Evolutionary conservation across 345 rosid species (phyloP).

Genomic region (Cardamine occulta): DNA sequence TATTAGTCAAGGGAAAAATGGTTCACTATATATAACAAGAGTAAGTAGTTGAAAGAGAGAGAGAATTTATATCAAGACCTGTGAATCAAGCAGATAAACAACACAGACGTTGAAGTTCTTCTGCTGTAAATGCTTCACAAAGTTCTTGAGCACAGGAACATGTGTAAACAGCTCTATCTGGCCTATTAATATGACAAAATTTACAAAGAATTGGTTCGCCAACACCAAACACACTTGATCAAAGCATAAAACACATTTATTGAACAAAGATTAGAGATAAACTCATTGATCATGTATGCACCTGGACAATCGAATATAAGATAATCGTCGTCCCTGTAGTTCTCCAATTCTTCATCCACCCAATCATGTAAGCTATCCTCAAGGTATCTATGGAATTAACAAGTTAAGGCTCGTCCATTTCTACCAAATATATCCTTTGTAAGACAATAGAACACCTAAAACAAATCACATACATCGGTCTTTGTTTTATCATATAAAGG

Average conservation of each 20-base stretch:
- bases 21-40: neutral
- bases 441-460: neutral
- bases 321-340: slow-evolving; percentile 86
- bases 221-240: neutral
- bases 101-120: slow-evolving; percentile 84
- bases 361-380: slow-evolving; percentile 83
- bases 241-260: too few species aligned
- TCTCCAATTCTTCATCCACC: slow-evolving; percentile 86
- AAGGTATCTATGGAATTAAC: slow-evolving; percentile 57
- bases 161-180: slow-evolving; percentile 92
- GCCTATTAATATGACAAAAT: slow-evolving; percentile 48
- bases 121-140: slow-evolving; percentile 84
- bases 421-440: neutral
- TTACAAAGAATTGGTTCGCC: neutral
- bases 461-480: neutral
- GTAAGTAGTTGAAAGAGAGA: neutral
- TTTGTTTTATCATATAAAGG: neutral
- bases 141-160: slow-evolving; percentile 85
- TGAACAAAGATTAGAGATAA: neutral
- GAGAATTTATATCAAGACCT: slow-evolving; percentile 55
- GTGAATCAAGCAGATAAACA: slow-evolving; percentile 89
- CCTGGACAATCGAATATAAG: slow-evolving; percentile 97
- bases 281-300: slow-evolving; percentile 33
- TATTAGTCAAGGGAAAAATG: slow-evolving; percentile 12
- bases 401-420: slow-evolving; percentile 52